Base-by-base conservation (phyloP, 2,329 filamentous ascomycete genomes). In the Leptographium wingfieldii region DNA sequence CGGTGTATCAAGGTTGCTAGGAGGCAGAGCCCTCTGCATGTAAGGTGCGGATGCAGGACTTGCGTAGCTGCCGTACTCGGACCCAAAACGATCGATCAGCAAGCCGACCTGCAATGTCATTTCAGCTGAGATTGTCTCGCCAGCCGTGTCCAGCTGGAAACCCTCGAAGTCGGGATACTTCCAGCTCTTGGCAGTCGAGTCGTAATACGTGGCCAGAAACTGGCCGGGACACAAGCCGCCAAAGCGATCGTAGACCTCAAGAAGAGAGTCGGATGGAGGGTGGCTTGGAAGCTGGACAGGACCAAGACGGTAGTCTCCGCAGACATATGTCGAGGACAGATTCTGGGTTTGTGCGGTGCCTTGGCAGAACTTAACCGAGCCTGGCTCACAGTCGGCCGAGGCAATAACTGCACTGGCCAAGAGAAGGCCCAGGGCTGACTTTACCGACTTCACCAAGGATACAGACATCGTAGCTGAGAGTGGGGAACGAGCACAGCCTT, bases 21-120 rank as follows among this genome's bases (percentile, higher is more conserved):
- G 78, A 3, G 78, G 77, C 40, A 80, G 66, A 3, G 76, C 68
- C 25, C 77, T 67, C 66, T 79, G 74, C 27, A 73, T 73, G 61
- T 76, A 80, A 2, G 76, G 75, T 25, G 76, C 73, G 2, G 72
- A 73, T 53, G 74, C 71, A 5, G 76, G 75, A 14, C 70, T 69
- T 27, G 78, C 66, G 61, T 72, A 78, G 0, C 56, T 68, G 54
- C 77, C 77, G 55, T 69, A 69, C 63, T 78, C 76, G 11, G 69
- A 69, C 1, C 77, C 77, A 56, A 80, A 80, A 1, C 77, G 70
- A 65, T 80, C 77, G 1, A 80, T 62, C 29, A 76, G 68, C n/a
- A 72, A 70, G 14, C 76, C 77, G 0, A 67, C 67, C 2, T 63
- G 61, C 0, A 80, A 66, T 0, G 72, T 72, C 61, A 74, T 68